Base-by-base conservation (phyloP, 805 yeast genomes). In the Candida alai region DNA sequence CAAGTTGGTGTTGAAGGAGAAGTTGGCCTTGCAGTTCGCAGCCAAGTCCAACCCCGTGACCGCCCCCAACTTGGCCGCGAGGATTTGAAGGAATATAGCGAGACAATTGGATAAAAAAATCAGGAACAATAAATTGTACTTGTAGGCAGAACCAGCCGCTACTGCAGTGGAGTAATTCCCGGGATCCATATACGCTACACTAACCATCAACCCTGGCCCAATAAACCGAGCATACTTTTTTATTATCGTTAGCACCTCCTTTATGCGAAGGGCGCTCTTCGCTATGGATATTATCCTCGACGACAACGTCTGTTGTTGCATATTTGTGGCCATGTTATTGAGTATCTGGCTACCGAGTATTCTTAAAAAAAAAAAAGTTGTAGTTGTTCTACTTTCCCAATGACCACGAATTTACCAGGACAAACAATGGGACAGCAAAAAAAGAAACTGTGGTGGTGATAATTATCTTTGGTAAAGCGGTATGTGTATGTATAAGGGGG, bases 151-250 rank as follows among this genome's bases (percentile, higher is more conserved):
- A n/a, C 95, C 95, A 1, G 94, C 93, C 6, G 93, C 84, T 10
- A 90, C 96, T 7, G 93, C 95, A 1, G 97, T 86, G 24, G 96
- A 83, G 59, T 89, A 90, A 61, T 93, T 90, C 4, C 98, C 98
- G 0, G 98, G 97, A 50, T 90, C 97, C 87, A 93, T 86, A 56
- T 89, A 93, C 0, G 97, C 90, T 21, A 90, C 96, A 4, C 89
- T 74, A 2, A 93, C 95, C 95, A 90, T 83, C 30, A 90, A 64
- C 0, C 98, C 97, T 0, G 97, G 97, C 0, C 97, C 97, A n/a
- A 90, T 68, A 54, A 84, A 84, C 42, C 68, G 60, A 25, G 68
- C 58, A 54, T 80, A 84, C 46, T 79, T 80, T 40, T 51, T 55
- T 18, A 60, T 28, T 8, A 45, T 41, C 23, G 20, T 14, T 18